Evolutionary conservation across 2,329 filamentous ascomycete species (phyloP).

Genomic region (Colletotrichum sp.): DNA sequence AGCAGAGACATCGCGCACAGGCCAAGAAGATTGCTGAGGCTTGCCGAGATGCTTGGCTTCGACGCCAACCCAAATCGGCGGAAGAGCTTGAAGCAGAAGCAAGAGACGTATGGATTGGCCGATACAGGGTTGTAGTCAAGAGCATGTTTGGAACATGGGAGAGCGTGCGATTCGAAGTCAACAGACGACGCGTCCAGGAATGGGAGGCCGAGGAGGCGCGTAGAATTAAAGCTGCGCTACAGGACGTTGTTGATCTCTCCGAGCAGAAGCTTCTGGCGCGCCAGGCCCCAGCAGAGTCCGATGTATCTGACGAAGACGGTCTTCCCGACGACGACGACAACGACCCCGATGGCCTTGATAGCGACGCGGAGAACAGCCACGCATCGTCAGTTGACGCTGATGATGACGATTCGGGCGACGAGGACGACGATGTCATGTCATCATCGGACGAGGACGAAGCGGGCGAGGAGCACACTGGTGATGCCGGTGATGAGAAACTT

Average conservation of each 20-base stretch:
- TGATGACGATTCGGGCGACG: slow-evolving; percentile 43
- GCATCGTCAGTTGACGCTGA: slow-evolving; percentile 42
- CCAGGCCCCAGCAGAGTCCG: slow-evolving; percentile 58
- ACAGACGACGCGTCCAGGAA: slow-evolving; percentile 61
- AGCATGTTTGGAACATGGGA: slow-evolving; percentile 65
- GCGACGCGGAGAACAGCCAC: slow-evolving; percentile 41
- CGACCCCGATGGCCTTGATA: slow-evolving; percentile 39
- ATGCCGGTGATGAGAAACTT: slow-evolving; percentile 65
- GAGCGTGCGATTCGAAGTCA: slow-evolving; percentile 66
- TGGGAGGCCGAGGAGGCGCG: slow-evolving; percentile 71
- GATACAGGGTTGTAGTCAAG: slow-evolving; percentile 75
- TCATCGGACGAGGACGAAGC: slow-evolving; percentile 68
- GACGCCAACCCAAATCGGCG: slow-evolving; percentile 74
- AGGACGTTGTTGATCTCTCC: slow-evolving; percentile 75
- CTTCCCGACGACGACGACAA: slow-evolving; percentile 43
- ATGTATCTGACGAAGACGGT: slow-evolving; percentile 50
- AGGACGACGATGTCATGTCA: slow-evolving; percentile 57
- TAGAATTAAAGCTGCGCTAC: slow-evolving; percentile 71
- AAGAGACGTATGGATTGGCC: slow-evolving; percentile 66
- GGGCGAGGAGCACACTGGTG: slow-evolving; percentile 42
- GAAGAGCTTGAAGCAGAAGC: slow-evolving; percentile 87
- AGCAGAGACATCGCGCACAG: slow-evolving; percentile 74
- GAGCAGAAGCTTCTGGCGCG: slow-evolving; percentile 71
- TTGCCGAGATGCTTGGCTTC: slow-evolving; percentile 76
- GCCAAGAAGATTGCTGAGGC: slow-evolving; percentile 84